Percentiles rank a stretch among this genome's conserved stretches.
Conservation (phyloP, 306 rosid genomes). For the Fragaria iinumae region DNA sequence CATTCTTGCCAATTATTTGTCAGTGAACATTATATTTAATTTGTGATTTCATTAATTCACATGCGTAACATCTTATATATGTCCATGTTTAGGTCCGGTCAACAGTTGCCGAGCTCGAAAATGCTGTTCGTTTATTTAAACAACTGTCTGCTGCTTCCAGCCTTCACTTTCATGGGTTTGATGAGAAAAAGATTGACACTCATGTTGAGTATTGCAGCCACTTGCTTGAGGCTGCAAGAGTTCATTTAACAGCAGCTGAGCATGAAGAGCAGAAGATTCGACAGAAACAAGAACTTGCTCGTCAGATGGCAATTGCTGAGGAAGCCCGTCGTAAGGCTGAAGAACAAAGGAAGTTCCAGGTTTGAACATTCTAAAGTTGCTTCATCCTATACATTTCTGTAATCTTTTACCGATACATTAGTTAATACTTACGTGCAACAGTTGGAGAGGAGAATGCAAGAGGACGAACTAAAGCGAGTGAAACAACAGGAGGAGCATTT, state of each 20-base stretch:
- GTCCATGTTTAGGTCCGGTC: constrained; percentile 67
- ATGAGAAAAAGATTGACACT: constrained; percentile 97
- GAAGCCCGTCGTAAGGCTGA: constrained; percentile 98
- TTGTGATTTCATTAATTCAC: not conserved
- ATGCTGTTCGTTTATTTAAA: constrained; percentile 96
- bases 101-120: constrained; percentile 87
- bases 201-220: constrained; percentile 96
- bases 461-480: constrained; percentile 89
- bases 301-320: constrained; percentile 91
- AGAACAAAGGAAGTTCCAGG: constrained; percentile 93
- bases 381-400: constrained; percentile 19
- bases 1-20: constrained; percentile 1
- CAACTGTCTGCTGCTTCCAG: constrained; percentile 98
- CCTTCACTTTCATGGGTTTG: constrained; percentile 97
- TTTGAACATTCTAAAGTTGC: constrained; percentile 31
- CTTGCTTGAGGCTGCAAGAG: constrained; percentile 79
- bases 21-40: not conserved
- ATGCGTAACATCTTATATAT: not conserved
- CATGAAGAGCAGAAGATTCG: constrained; percentile 88
- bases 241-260: constrained; percentile 90
- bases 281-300: constrained; percentile 93
- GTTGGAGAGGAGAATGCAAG: constrained; percentile 96
- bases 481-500: constrained; percentile 96
- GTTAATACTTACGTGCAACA: constrained; percentile 38
- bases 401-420: not conserved